A percentile compares a stretch with the other conserved stretches of the same genome.
Evolutionary conservation across 345 rosid genomes (phyloP).

Genomic region (Turritis glabra): DNA sequence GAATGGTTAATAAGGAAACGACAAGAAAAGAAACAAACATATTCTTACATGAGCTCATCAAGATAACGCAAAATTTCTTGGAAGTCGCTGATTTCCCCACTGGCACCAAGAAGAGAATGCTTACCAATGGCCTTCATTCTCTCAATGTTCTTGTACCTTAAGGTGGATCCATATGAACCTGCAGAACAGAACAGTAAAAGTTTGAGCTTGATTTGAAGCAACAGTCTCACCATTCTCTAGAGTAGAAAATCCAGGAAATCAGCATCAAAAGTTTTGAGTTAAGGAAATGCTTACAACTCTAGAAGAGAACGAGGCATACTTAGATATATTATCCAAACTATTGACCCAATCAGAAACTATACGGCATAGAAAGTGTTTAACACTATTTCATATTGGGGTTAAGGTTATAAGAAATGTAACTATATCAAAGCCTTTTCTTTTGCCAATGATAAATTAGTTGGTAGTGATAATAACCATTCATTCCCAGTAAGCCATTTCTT

Average conservation of each 20-base stretch:
- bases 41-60: constrained; percentile 82
- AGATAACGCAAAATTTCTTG: constrained; percentile 78
- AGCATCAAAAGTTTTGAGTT: not conserved
- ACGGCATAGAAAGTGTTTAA: not conserved
- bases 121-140: constrained; percentile 77
- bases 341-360: not conserved
- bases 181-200: constrained; percentile 17
- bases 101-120: constrained; percentile 93
- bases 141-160: constrained; percentile 86
- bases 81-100: constrained; percentile 92
- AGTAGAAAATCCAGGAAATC: not conserved
- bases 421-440: not conserved
- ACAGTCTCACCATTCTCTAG: not conserved
- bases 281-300: not conserved
- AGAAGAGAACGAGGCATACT: not conserved
- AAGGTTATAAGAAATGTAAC: not conserved
- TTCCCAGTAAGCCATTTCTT: not conserved
- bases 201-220: not conserved
- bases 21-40: not conserved
- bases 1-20: constrained; percentile 15
- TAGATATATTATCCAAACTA: not conserved
- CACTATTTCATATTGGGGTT: not conserved
- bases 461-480: not conserved
- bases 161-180: constrained; percentile 92
- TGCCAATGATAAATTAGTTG: not conserved